phyloP scores from a whole-genome alignment of 192 early-diverging fungal species.

The Dissophora ornata region DNA sequence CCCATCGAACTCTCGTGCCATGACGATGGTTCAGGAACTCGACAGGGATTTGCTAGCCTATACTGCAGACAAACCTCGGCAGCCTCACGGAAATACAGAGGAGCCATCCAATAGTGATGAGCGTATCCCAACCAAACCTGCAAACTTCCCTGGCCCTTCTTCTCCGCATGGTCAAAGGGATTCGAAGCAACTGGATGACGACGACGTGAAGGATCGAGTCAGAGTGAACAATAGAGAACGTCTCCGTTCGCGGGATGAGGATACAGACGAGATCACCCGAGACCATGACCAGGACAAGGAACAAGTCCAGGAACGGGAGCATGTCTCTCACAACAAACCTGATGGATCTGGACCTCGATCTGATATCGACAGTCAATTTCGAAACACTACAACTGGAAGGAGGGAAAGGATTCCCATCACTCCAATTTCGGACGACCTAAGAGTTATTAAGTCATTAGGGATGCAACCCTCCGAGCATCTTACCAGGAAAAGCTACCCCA shows the following conservation, averaged over 20 bases:
- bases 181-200: not conserved
- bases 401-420: constrained; percentile 30
- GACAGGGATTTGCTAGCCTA: constrained; percentile 36
- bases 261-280: not conserved
- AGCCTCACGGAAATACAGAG: constrained; percentile 5
- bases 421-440: constrained; percentile 4
- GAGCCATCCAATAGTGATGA: constrained; percentile 1
- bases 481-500: constrained; percentile 9
- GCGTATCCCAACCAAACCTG: not conserved
- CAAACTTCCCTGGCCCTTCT: not conserved
- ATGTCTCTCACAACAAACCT: not conserved
- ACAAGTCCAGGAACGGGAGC: constrained; percentile 17
- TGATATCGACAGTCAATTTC: constrained; percentile 6
- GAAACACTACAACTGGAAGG: not conserved
- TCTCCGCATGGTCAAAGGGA: constrained; percentile 5
- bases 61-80: constrained; percentile 24
- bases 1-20: constrained; percentile 14
- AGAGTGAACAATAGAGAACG: no score
- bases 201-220: constrained; percentile 4
- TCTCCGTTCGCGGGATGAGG: not conserved
- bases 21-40: constrained; percentile 16
- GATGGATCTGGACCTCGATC: constrained; percentile 19
- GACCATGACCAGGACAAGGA: constrained; percentile 1
- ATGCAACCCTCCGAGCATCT: constrained; percentile 4
- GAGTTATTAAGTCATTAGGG: constrained; percentile 1